phyloP scores from a whole-genome alignment of 2,329 filamentous ascomycete species.

The Mycogone perniciosa region DNA sequence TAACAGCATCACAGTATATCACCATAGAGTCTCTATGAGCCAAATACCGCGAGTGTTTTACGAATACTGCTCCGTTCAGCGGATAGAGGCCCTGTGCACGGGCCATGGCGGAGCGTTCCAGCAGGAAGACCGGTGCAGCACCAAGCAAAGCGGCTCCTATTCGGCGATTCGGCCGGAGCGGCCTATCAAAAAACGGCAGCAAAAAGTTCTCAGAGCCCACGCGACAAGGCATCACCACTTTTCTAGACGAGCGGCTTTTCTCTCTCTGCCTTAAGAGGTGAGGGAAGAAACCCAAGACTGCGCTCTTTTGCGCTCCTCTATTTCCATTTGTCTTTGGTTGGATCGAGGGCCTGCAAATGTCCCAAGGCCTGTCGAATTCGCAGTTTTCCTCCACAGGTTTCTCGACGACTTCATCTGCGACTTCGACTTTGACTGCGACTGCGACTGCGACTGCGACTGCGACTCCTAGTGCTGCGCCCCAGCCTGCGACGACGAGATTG shows the following conservation, averaged over 20 bases:
- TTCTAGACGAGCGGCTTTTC: not conserved
- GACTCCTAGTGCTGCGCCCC: slow-evolving; percentile 15
- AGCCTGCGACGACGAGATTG: slow-evolving; percentile 14
- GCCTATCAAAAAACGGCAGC: slow-evolving; percentile 6
- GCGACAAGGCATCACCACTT: slow-evolving; percentile 7
- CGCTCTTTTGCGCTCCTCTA: not conserved
- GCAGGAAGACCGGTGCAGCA: too few species aligned
- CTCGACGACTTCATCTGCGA: slow-evolving; percentile 9
- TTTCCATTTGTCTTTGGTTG: not conserved
- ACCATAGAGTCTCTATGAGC: too few species aligned
- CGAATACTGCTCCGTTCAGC: too few species aligned
- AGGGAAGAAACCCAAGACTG: not conserved
- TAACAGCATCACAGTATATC: too few species aligned
- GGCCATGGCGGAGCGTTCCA: too few species aligned
- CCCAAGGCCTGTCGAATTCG: slow-evolving; percentile 9
- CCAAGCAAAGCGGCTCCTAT: too few species aligned
- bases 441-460: slow-evolving; percentile 11
- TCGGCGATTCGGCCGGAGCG: not conserved
- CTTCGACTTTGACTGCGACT: slow-evolving; percentile 6
- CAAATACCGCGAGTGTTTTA: too few species aligned
- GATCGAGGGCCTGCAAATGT: slow-evolving; percentile 6
- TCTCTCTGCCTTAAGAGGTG: not conserved
- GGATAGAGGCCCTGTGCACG: too few species aligned
- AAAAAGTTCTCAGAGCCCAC: slow-evolving; percentile 8
- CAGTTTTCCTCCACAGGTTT: slow-evolving; percentile 11